Evolutionary conservation across 1,139 yeast genomes (phyloP).

Genomic region (Yamadazyma jaroonii): DNA sequence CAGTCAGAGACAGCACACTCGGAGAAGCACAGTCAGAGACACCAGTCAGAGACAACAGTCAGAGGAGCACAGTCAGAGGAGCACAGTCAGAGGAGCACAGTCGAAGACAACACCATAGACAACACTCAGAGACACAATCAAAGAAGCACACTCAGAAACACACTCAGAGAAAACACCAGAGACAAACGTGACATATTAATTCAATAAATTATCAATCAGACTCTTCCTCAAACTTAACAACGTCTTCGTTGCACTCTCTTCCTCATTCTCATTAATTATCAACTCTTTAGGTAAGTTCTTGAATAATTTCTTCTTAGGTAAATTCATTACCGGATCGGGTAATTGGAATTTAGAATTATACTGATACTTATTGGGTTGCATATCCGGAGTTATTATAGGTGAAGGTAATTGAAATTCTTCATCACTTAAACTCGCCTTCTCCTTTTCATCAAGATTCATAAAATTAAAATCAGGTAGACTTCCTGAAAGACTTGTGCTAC

Average conservation of each 20-base stretch:
- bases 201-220: conserved; percentile 40
- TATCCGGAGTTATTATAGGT: conserved; percentile 46
- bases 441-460: conserved; percentile 10
- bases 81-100: no score
- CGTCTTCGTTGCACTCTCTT: conserved; percentile 38
- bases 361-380: conserved; percentile 28
- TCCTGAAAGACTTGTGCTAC: background rate
- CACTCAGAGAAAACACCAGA: no score
- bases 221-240: conserved; percentile 44
- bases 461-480: background rate
- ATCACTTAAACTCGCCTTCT: conserved; percentile 7
- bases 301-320: conserved; percentile 28
- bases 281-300: conserved; percentile 22
- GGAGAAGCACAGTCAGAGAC: no score
- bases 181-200: conserved; percentile 16
- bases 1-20: no score
- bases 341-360: conserved; percentile 28
- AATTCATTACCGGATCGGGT: conserved; percentile 41
- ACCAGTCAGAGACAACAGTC: no score
- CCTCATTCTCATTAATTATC: conserved; percentile 16
- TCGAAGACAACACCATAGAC: no score
- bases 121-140: no score
- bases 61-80: no score
- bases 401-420: conserved; percentile 32
- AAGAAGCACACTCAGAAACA: no score